These are phyloP conservation scores for Citrullus colocynthis DNA, from an alignment of 306 rosid species.

Conservation along the genomic window DNA sequence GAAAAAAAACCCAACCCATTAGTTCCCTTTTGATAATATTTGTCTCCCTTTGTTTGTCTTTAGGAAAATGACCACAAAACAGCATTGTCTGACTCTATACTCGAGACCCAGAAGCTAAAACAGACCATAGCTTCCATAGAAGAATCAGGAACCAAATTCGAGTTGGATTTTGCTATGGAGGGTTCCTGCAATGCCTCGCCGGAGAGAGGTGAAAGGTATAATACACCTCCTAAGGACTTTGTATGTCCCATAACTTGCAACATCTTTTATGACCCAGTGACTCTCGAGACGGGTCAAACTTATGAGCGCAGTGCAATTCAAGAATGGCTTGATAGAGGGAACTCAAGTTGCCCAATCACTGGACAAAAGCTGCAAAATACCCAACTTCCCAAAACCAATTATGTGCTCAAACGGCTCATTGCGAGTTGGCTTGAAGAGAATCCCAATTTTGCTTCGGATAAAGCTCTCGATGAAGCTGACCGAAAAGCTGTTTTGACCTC, in stretches of 20 bases:
- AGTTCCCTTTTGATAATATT: constrained; percentile 6
- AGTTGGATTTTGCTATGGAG: constrained; percentile 29
- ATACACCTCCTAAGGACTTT: constrained; percentile 67
- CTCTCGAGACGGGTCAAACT: constrained; percentile 93
- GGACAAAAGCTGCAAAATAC: constrained; percentile 67
- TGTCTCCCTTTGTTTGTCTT: constrained; percentile 18
- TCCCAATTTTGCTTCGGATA: constrained; percentile 22
- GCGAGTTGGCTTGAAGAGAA: constrained; percentile 79
- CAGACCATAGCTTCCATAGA: constrained; percentile 19
- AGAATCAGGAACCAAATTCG: constrained; percentile 20
- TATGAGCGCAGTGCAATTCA: constrained; percentile 81
- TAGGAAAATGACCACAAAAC: constrained; percentile 43
- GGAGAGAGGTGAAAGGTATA: constrained; percentile 29
- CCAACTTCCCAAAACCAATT: constrained; percentile 79
- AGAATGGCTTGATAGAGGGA: constrained; percentile 82
- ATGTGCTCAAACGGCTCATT: constrained; percentile 75
- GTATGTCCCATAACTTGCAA: constrained; percentile 86
- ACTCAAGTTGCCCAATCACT: constrained; percentile 76
- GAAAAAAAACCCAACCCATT: constrained; percentile 1
- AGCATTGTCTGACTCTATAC: constrained; percentile 33
- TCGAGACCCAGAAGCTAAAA: constrained; percentile 30
- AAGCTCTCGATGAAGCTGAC: constrained; percentile 10
- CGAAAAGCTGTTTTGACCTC: constrained; percentile 38
- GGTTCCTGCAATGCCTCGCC: constrained; percentile 24
- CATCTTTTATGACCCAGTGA: constrained; percentile 86